Base-by-base conservation (phyloP, 768 basidiomycete genomes). In the Hygrophoropsis aurantiaca region DNA sequence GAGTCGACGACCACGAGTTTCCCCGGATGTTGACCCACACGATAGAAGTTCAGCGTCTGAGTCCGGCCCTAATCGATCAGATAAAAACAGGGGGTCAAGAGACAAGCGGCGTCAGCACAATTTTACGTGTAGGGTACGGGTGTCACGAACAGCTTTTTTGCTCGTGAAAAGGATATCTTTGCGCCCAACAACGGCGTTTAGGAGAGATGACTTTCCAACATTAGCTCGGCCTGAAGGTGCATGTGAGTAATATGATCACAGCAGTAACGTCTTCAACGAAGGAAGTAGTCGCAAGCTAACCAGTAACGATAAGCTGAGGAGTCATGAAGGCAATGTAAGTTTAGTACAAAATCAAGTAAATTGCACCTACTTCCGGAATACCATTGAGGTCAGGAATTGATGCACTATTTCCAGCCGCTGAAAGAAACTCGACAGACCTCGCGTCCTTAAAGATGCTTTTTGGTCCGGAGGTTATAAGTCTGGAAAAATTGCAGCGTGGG, bases 1-100 rank as follows among this genome's bases (percentile, higher is more conserved):
- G 88, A 77, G 56, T 92, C 90, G 9, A 92, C 88, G 3, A 91
- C 66, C 18, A 89, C 59, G 26, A 87, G 69, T 32, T 79, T 74
- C 25, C 81, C 80, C 8, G 68, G 64, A 15, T 53, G 45, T 20
- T 77, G 72, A 4, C 85, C 84, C n/a, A 89, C 78, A 33, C 78
- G 72, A 59, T 78, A 89, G 57, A 89, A 90, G 52, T 89, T 86
- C 40, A 91, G 66, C 9, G 80, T 63, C 55, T 78, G 77, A 11
- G 88, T 90, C n/a, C 79, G 75, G 11, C 88, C 88, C 87, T 90
- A 51, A 4, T 20, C 5, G 13, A 30, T 30, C 27, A 30, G 27
- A 33, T 42, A 35, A 26, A 4, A 4, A 18, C 1, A 36, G 13
- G 19, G 51, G 25, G 59, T 38, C 23, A 7, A 45, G 18, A 24